Evolutionary conservation across 2,329 filamentous ascomycete species (phyloP), one percentile per base, ranked within the genome.

Genomic region (Talaromyces sp.): DNA sequence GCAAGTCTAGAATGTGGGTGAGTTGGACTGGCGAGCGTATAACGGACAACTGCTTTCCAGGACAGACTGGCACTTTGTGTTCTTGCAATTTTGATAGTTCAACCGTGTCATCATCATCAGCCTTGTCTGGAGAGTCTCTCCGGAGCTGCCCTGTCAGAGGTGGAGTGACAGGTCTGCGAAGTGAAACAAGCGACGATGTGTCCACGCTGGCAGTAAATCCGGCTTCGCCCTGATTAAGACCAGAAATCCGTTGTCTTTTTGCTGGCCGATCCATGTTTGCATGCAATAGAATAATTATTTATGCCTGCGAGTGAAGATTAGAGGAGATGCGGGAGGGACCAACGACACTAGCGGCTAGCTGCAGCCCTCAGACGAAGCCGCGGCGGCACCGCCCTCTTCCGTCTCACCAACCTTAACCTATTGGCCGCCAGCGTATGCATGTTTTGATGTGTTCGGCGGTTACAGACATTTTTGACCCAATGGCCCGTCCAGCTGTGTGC

Each of bases 11-110:
- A 58, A 95, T 87, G 62, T 80, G 82, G 0, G 89, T 93, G 14
- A 95, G 82, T 60, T 86, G 85, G 65, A 93, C 84, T 0, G 90
- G 90, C 1, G 90, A 93, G 1, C 75, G 70, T 26, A 85, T 67
- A 8, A 67, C 43, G 9, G 60, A 68, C 31, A 62, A 31, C 35
- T 61, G 19, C 5, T n/a, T 19, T 51, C 46, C 17, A 49, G n/a
- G 31, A n/a, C 26, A 6, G 26, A 4, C 41, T 14, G 19, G 10
- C 1, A n/a, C 5, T 13, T 19, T n/a, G 5, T 8, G 9, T 29
- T 35, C 24, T 31, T 46, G 24, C 10, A 29, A 2, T 43, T 41
- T 9, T 7, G 4, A 13, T 21, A 11, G 11, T 31, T 21, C 24
- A 29, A 26, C 41, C 19, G 6, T 52, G 17, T 56, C 29, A 3